Evolutionary conservation across 2,329 filamentous ascomycete genomes (phyloP), one percentile per base, ranked within the genome.

Genomic region (Neonectria magnoliae): DNA sequence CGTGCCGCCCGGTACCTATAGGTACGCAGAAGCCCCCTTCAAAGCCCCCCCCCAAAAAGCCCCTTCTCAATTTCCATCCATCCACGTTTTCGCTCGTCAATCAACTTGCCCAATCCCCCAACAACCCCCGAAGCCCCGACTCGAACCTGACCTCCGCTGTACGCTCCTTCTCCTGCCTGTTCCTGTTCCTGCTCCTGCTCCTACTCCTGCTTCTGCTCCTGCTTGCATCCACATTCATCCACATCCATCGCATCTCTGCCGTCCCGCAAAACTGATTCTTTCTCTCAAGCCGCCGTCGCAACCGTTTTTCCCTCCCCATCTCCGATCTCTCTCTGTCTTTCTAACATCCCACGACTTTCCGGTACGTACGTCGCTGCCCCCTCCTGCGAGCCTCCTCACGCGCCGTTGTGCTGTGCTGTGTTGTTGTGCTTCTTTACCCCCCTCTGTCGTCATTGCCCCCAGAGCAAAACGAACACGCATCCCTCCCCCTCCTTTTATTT

Each of bases 391-490:
- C 44, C 44, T 29, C 16, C 48, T 20, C 38, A 42, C 36, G 38
- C 38, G 38, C 51, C 51, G 60, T 22, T 65, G 62, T 25, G 25
- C 25, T 25, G 25, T 25, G 22, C 22, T 22, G 22, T 66, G 62
- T 64, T 72, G 64, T 73, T 73, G 65, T 68, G 69, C 66, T 75
- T 73, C 74, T 72, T 71, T 72, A 68, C 73, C 71, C 71, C 72
- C 74, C 76, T 76, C 78, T 80, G 76, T 81, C 79, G 78, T 80
- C 79, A 81, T 81, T 78, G 73, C 73, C 74, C 71, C 72, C 64
- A 65, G 55, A 64, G 63, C 64, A 61, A 68, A 66, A 59, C 66
- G 66, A 68, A 66, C 70, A 71, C 70, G 66, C 71, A 71, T 62
- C 65, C 60, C 71, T 64, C 62, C 57, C 48, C 57, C 66, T 66